Conservation (phyloP, 257 asterid genomes). For the Solanum medicagineum region DNA sequence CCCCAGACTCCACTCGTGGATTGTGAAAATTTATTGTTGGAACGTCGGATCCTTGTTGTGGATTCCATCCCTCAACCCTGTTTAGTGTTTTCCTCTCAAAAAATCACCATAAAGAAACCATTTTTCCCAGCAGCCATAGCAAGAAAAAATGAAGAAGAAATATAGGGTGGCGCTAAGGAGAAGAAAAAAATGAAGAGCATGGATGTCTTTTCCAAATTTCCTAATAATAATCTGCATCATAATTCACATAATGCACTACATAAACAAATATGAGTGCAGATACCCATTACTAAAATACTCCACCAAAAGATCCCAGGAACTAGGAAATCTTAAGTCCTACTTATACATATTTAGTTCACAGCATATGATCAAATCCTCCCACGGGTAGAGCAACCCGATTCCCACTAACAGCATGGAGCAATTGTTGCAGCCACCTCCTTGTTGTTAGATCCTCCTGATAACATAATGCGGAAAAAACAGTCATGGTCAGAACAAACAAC, state of each 20-base stretch:
- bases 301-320: background rate
- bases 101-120: no score
- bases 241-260: background rate
- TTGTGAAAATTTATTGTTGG: no score
- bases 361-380: conserved; percentile 66
- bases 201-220: background rate
- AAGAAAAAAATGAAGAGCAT: no score
- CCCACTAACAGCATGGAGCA: conserved; percentile 64
- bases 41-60: no score
- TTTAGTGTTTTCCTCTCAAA: no score
- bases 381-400: conserved; percentile 65
- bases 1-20: fast-evolving
- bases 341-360: conserved; percentile 7
- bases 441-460: conserved; percentile 82
- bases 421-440: conserved; percentile 78
- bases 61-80: no score
- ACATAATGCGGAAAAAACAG: background rate
- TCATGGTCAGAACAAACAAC: background rate
- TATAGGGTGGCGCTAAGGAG: no score
- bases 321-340: background rate
- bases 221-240: background rate
- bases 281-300: background rate
- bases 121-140: no score
- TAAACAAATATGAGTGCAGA: background rate
- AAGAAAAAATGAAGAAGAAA: no score